Percentiles rank a stretch among this genome's conserved stretches.
Conservation (phyloP, 2,329 filamentous ascomycete genomes). For the Xylariaceae sp. region DNA sequence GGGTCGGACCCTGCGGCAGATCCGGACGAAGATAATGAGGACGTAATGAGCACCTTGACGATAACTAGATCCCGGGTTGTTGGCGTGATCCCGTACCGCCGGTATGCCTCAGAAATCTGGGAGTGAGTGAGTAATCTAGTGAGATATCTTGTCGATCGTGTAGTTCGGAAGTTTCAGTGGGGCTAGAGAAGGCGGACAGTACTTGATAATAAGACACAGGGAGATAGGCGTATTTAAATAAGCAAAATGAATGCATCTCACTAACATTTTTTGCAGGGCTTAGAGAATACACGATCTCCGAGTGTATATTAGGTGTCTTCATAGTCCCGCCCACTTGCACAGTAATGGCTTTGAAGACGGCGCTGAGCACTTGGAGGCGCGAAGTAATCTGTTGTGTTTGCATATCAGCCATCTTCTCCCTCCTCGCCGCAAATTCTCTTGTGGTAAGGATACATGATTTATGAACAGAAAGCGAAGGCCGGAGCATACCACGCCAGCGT, state of each 20-base stretch:
- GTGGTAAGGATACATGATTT: neutral
- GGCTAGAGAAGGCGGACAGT: neutral
- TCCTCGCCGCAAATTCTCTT: neutral
- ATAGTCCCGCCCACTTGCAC: slow-evolving; percentile 65
- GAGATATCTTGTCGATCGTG: neutral
- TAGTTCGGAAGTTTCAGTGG: too few species aligned
- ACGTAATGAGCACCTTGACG: slow-evolving; percentile 73
- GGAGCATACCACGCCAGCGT: slow-evolving; percentile 77
- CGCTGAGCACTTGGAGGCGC: slow-evolving; percentile 73
- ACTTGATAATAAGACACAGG: neutral
- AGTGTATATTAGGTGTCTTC: slow-evolving; percentile 85
- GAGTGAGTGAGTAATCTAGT: slow-evolving; percentile 1
- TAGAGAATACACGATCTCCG: slow-evolving; percentile 82
- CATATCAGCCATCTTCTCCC: neutral
- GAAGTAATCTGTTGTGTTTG: slow-evolving; percentile 65
- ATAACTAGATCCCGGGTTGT: slow-evolving; percentile 75
- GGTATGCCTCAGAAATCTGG: slow-evolving; percentile 90
- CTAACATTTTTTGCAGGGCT: slow-evolving; percentile 82
- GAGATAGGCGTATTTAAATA: neutral
- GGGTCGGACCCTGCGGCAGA: too few species aligned
- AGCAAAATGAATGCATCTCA: slow-evolving; percentile 1
- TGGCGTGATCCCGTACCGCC: slow-evolving; percentile 80
- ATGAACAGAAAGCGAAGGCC: slow-evolving; percentile 48
- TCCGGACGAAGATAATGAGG: slow-evolving; percentile 23
- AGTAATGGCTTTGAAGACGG: slow-evolving; percentile 78